Evolutionary conservation across 2,329 filamentous ascomycete species (phyloP), one percentile per base, ranked within the genome.

Genomic region (Trichoderma aggressivum): DNA sequence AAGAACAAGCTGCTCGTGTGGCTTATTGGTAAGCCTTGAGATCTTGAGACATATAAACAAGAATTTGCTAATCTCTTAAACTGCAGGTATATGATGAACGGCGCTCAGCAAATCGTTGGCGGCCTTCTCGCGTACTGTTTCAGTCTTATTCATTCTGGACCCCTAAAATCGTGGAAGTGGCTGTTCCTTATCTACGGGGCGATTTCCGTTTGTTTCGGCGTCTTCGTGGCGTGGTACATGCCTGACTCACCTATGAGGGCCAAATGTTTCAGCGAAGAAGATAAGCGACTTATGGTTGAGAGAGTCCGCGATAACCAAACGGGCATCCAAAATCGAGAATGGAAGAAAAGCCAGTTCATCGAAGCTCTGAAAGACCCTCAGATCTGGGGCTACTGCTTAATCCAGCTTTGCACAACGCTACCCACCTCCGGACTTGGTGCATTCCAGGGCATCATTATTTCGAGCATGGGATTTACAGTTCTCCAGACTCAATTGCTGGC

Each of bases 281-380:
- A 68, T 8, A 68, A 68, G 18, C 56, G 28, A 7, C 65, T 68
- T 8, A 68, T 68, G 65, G n/a, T 68, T n/a, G 65, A 68, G n/a
- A 68, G 65, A 24, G 65, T 68, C 32, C 65, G 65, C 12, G 65
- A 68, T 21, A 68, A 68, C 16, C 65, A 68, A n/a, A 68, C 65
- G 6, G 65, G 65, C 6, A 68, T 68, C 1, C 65, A 68, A 34
- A 68, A 68, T 28, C 36, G 65, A 60, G 43, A 68, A 68, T 68
- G 65, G 65, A 68, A 50, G 36, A 60, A 47, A 24, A 30, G 43
- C 16, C 65, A 68, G 7, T 68, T 68, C 14, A 26, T 68, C 11
- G 65, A 68, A 68, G 65, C 55, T n/a, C n/a, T 68, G 4, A 68
- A 60, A 26, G 65, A 68, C 21, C 65, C 65, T 7, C 65, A 68